These are phyloP conservation scores for Cladorrhinum sp. DNA, from an alignment of 2,329 filamentous ascomycete genomes.

Conservation along the genomic window DNA sequence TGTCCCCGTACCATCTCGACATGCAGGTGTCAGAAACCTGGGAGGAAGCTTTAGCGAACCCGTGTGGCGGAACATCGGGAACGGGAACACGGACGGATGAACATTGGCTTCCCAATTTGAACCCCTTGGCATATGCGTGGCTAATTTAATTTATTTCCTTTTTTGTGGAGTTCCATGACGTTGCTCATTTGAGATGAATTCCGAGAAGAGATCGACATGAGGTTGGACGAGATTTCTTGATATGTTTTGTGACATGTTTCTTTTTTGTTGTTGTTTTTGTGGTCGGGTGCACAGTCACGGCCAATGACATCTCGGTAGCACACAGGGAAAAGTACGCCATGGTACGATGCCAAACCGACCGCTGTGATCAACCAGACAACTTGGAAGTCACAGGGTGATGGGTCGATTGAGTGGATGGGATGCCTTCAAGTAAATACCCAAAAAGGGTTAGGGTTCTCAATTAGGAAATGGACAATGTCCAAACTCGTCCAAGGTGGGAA, in stretches of 20 bases:
- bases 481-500: not conserved
- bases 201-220: not conserved
- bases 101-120: no score
- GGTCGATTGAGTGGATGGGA: not conserved
- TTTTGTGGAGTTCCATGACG: not conserved
- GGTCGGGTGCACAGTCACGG: not conserved
- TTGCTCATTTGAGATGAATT: no score
- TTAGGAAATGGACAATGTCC: not conserved
- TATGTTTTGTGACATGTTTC: not conserved
- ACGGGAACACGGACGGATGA: not conserved
- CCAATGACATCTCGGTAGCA: no score
- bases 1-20: not conserved
- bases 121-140: not conserved
- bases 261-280: not conserved
- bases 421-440: not conserved
- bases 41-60: not conserved
- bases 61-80: not conserved
- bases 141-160: not conserved
- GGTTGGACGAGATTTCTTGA: not conserved
- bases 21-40: not conserved
- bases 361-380: not conserved
- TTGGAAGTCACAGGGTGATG: no score
- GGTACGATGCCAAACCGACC: not conserved
- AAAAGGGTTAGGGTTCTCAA: slow-evolving; percentile 3
- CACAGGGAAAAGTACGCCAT: not conserved